Evolutionary conservation across 495 filamentous ascomycete species (phyloP), one percentile per base, ranked within the genome.

Genomic region (Aspergillus carlsbadensis): DNA sequence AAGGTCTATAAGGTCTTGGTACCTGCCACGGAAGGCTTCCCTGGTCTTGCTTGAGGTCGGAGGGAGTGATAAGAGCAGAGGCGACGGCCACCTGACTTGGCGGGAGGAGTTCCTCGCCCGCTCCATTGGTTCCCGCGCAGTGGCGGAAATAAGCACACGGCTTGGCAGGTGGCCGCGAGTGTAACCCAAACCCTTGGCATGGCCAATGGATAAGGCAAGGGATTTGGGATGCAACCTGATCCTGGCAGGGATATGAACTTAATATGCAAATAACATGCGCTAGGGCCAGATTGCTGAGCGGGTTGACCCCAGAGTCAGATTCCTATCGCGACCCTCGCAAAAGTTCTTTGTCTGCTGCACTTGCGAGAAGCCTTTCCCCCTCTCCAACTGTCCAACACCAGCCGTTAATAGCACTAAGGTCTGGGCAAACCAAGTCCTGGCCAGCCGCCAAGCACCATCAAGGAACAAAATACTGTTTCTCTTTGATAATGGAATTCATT

Each of bases 111-210:
- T 29, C 26, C 26, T 29, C 22, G 17, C 33, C 17, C 10, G 7
- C 31, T 18, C 33, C 17, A 15, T 15, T 50, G 47, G 20, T 50
- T 44, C 24, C 24, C 40, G 18, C 24, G 35, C 20, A 6, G 36
- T 52, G 36, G 50, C 36, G 47, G 47, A 50, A 50, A 36, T 26
- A 42, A 42, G 50, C 50, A 42, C 36, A 29, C 36, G 21, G 21
- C 17, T 41, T 52, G 50, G 36, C 47, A 35, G 31, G n/a, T 37
- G 8, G 5, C 21, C 33, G 0, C 20, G 17, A 52, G 50, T 53
- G 51, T 41, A 53, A 53, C 51, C 14, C 42, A n/a, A 34, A 20
- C 18, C 0, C 51, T 53, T 53, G 51, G 51, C 51, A 35, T 20
- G 24, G 26, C 39, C 39, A 21, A 18, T 17, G 29, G 22, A 26